phyloP scores from a whole-genome alignment of 2,329 filamentous ascomycete genomes.

The Fusarium sp. region DNA sequence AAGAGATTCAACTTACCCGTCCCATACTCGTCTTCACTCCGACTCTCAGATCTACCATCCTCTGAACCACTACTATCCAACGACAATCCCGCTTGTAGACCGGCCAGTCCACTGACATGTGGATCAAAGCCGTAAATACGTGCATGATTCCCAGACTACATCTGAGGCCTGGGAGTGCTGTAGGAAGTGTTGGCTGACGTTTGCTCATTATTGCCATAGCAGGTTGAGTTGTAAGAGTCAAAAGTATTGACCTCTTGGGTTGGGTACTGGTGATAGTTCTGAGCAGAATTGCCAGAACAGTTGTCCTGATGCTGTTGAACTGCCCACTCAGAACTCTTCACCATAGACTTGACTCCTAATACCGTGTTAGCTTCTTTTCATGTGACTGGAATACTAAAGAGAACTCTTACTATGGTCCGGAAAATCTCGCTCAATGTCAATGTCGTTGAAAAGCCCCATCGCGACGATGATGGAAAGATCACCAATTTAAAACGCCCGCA shows the following conservation, averaged over 20 bases:
- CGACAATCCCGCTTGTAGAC: conserved; percentile 24
- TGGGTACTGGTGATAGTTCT: not conserved
- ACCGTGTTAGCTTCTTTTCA: not conserved
- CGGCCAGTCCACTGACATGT: conserved; percentile 11
- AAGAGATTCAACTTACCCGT: not conserved
- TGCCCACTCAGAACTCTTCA: not conserved
- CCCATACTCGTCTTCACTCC: not conserved
- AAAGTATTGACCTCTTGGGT: not conserved
- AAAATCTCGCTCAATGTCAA: conserved; percentile 17
- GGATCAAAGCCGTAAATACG: conserved; percentile 17
- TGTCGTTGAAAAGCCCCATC: conserved; percentile 14
- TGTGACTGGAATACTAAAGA: fast-evolving
- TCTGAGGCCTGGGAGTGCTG: conserved; percentile 23
- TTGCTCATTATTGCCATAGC: not conserved
- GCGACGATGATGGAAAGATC: not conserved
- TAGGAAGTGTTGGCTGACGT: not conserved
- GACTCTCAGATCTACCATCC: not conserved
- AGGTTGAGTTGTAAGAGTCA: not conserved
- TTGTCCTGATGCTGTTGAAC: not conserved
- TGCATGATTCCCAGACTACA: conserved; percentile 27
- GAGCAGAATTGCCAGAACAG: not conserved
- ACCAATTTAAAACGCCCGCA: not conserved
- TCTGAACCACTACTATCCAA: conserved; percentile 3
- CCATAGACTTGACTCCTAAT: not conserved
- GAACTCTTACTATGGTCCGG: not conserved